These are phyloP conservation scores for Carallia pectinifolia DNA, from an alignment of 345 rosid genomes.

Conservation along the genomic window DNA sequence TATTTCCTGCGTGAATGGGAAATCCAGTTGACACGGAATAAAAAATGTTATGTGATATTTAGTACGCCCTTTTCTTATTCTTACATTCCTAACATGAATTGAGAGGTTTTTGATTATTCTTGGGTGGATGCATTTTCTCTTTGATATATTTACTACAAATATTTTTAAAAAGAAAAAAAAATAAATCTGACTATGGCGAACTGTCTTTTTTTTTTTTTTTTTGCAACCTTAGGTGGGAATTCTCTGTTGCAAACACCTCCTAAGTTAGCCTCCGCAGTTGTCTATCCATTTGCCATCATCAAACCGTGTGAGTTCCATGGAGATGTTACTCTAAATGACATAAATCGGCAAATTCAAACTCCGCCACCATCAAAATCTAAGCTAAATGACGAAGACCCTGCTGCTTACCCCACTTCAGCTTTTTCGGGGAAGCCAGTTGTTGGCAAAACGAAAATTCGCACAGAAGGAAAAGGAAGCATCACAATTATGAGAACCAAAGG, in stretches of 20 bases:
- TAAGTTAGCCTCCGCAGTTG: conserved; percentile 71
- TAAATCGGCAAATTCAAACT: conserved; percentile 73
- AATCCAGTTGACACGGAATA: too few relatives aligned
- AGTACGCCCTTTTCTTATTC: not conserved
- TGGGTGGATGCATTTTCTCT: too few relatives aligned
- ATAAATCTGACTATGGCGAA: conserved; percentile 5
- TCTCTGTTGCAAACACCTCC: conserved; percentile 61
- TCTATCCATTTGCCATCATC: conserved; percentile 88
- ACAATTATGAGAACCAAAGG: conserved; percentile 97
- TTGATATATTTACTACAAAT: too few relatives aligned
- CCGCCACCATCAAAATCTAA: conserved; percentile 62
- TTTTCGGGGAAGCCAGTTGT: conserved; percentile 99
- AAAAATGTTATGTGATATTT: too few relatives aligned
- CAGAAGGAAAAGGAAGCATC: conserved; percentile 98
- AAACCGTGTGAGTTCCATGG: conserved; percentile 92
- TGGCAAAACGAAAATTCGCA: conserved; percentile 92
- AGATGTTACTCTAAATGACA: conserved; percentile 90
- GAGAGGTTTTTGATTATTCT: too few relatives aligned
- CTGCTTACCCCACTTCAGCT: conserved; percentile 79
- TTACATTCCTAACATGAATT: not conserved
- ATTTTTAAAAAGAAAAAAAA: not conserved
- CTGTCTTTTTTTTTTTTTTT: conserved; percentile 10
- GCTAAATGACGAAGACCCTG: conserved; percentile 49
- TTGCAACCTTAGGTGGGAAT: conserved; percentile 55
- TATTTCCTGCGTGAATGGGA: too few relatives aligned